Evolutionary conservation across 495 filamentous ascomycete species (phyloP), one percentile per base, ranked within the genome.

Genomic region (Cairneyella variabilis): DNA sequence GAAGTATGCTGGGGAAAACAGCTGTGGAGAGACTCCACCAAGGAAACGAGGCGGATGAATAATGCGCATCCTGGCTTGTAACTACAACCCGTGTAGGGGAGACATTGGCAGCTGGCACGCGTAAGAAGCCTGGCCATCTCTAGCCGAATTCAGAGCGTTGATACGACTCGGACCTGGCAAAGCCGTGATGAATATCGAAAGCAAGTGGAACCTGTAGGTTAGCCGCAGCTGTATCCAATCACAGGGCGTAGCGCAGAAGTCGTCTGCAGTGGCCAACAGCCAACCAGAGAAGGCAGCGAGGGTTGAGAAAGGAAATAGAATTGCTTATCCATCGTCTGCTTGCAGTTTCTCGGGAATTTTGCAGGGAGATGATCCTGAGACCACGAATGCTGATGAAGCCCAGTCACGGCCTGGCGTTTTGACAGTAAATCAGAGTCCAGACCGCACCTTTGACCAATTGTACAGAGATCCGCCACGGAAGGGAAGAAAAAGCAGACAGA

Each of bases 161-260:
- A n/a, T 39, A 5, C 18, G 36, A 39, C 18, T 39, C 14, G 36
- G 3, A 14, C 27, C 3, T 26, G 43, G 14, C 5, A 5, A 9
- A 16, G 10, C n/a, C n/a, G n/a, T n/a, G n/a, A n/a, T n/a, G n/a
- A n/a, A n/a, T n/a, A n/a, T n/a, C n/a, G n/a, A n/a, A n/a, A n/a
- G n/a, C n/a, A n/a, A n/a, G n/a, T n/a, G n/a, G n/a, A n/a, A n/a
- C n/a, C n/a, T n/a, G n/a, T n/a, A n/a, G n/a, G n/a, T n/a, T 30
- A 48, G 34, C 27, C 44, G 52, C 44, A 48, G 43, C 12, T 42
- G n/a, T 39, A 10, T 12, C 53, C 53, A 55, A 48, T 55, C 16
- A 49, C 16, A 32, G 18, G 8, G 43, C 38, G 22, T 21, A 52
- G 53, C 53, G 53, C 53, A 34, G 44, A 37, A 30, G 9, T 23